Conservation (phyloP, 2,329 filamentous ascomycete genomes). For the Fusarium pseudocircinatum region DNA sequence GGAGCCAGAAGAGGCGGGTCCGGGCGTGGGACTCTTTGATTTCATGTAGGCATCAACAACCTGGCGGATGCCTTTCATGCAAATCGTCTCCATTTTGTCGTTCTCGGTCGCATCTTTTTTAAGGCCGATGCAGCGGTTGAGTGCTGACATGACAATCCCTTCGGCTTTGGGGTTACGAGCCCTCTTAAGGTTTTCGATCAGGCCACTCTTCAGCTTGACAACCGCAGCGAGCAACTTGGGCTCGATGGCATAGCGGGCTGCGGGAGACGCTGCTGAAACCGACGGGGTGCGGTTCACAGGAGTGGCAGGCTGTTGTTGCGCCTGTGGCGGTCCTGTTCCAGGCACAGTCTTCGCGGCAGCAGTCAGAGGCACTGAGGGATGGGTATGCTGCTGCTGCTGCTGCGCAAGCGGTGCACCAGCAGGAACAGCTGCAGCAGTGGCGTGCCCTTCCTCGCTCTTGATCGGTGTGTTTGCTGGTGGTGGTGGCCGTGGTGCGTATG, state of each 20-base stretch:
- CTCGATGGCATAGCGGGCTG: constrained; percentile 54
- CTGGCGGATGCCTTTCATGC: constrained; percentile 54
- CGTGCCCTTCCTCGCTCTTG: constrained; percentile 46
- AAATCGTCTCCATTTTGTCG: constrained; percentile 58
- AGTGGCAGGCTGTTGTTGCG: constrained; percentile 28
- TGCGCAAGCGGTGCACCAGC: constrained; percentile 14
- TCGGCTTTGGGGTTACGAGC: constrained; percentile 55
- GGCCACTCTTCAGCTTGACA: constrained; percentile 57
- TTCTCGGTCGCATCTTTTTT: constrained; percentile 56
- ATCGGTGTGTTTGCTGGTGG: constrained; percentile 40
- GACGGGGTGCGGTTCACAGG: constrained; percentile 38
- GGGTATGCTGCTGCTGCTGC: constrained; percentile 15
- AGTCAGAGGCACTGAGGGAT: constrained; percentile 17
- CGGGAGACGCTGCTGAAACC: constrained; percentile 40
- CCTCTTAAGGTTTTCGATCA: constrained; percentile 57
- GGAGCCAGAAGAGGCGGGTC: constrained; percentile 40
- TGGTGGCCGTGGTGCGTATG: constrained; percentile 50
- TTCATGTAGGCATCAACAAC: constrained; percentile 57
- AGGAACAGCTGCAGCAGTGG: constrained; percentile 4
- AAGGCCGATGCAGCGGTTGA: constrained; percentile 62
- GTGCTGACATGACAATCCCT: constrained; percentile 61
- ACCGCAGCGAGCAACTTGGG: constrained; percentile 55
- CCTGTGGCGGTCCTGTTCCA: constrained; percentile 25
- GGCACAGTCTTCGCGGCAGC: constrained; percentile 33
- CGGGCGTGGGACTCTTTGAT: constrained; percentile 49